Conservation (phyloP, 2,329 filamentous ascomycete genomes). For the Colletotrichum sp. region DNA sequence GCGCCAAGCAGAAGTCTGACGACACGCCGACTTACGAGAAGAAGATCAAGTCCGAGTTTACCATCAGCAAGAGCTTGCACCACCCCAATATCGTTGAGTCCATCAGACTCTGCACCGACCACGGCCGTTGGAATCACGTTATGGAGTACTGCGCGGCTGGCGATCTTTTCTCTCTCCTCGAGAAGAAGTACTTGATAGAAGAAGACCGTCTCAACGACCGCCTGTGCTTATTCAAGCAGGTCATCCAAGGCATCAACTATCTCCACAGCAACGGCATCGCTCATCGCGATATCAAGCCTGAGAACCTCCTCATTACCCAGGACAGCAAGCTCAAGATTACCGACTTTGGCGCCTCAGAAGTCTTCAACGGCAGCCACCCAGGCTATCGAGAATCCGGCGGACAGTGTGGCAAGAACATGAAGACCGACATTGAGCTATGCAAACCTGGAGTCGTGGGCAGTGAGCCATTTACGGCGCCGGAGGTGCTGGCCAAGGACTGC, state of each 20-base stretch:
- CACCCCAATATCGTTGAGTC: constrained; percentile 90
- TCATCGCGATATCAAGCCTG: constrained; percentile 89
- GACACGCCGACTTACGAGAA: constrained; percentile 78
- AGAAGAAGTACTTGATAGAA: constrained; percentile 70
- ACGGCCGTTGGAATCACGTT: constrained; percentile 84
- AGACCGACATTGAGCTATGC: constrained; percentile 67
- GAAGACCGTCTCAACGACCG: constrained; percentile 73
- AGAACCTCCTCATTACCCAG: constrained; percentile 81
- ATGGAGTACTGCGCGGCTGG: constrained; percentile 92
- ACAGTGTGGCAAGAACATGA: constrained; percentile 76
- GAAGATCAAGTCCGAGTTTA: constrained; percentile 92
- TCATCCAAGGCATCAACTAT: constrained; percentile 82
- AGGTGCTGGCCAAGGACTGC: constrained; percentile 74
- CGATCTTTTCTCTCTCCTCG: constrained; percentile 78
- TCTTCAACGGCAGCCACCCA: constrained; percentile 83
- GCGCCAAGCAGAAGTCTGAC: constrained; percentile 73
- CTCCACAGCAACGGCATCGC: constrained; percentile 85
- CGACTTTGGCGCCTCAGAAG: constrained; percentile 89
- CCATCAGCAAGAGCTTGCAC: constrained; percentile 82
- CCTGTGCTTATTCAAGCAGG: constrained; percentile 87
- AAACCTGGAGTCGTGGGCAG: constrained; percentile 84
- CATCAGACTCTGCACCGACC: constrained; percentile 75
- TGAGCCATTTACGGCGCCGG: constrained; percentile 85
- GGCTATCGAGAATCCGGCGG: constrained; percentile 76
- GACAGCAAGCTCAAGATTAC: constrained; percentile 88